These are phyloP conservation scores for Cryptococcus sp. DNA, from an alignment of 1,284 basidiomycete species.

Conservation along the genomic window DNA sequence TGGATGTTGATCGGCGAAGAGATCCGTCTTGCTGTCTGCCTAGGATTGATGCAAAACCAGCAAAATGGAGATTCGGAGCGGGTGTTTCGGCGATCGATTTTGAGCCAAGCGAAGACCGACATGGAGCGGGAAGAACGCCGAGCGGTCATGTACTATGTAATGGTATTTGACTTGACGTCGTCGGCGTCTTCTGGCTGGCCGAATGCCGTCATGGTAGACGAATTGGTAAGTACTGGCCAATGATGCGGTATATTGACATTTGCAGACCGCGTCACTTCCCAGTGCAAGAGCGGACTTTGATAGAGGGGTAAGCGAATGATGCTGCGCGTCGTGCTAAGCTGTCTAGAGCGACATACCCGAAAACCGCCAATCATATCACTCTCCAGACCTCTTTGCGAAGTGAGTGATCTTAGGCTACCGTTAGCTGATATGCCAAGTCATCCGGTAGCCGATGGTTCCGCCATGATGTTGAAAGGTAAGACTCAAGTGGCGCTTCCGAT, in stretches of 20 bases:
- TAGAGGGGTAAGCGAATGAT: conserved; percentile 16
- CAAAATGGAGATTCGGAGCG: conserved; percentile 8
- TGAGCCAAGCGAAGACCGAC: conserved; percentile 25
- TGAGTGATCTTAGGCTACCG: conserved; percentile 12
- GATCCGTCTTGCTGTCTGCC: conserved; percentile 27
- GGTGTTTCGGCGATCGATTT: conserved; percentile 22
- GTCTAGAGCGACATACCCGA: conserved; percentile 26
- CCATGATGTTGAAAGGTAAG: conserved; percentile 38
- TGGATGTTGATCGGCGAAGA: conserved; percentile 35
- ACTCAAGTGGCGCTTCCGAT: not conserved
- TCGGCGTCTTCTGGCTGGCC: conserved; percentile 40
- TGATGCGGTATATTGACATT: not conserved
- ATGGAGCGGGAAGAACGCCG: conserved; percentile 43
- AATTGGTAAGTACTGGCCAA: conserved; percentile 33
- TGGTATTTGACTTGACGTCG: conserved; percentile 23
- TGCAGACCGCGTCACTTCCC: conserved; percentile 23
- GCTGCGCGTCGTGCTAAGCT: not conserved
- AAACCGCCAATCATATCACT: conserved; percentile 39
- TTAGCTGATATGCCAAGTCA: conserved; percentile 22
- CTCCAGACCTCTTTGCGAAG: conserved; percentile 36
- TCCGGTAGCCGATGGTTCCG: conserved; percentile 40
- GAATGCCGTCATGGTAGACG: conserved; percentile 28
- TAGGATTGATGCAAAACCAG: conserved; percentile 33
- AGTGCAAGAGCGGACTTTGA: conserved; percentile 30
- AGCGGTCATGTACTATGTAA: conserved; percentile 26